Conservation (phyloP, 208 protist species). For the Polymyxa betae region DNA sequence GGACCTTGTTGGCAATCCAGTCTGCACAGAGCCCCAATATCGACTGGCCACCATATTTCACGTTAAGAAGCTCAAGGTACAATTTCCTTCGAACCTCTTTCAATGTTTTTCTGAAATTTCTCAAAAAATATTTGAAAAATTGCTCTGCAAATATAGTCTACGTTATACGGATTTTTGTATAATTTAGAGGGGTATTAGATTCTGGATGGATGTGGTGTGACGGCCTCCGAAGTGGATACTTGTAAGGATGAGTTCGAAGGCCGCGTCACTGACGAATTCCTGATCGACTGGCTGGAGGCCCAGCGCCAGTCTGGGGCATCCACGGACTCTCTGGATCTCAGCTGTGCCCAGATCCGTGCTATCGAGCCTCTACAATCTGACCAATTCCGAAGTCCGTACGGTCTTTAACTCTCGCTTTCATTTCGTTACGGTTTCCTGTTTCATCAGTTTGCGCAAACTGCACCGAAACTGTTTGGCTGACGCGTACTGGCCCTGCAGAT, state of each 20-base stretch:
- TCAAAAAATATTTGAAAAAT: too few species aligned
- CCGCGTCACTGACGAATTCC: constrained; percentile 46
- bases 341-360: neutral
- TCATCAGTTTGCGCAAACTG: too few species aligned
- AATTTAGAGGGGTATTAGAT: too few species aligned
- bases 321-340: neutral
- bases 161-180: too few species aligned
- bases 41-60: constrained; percentile 85
- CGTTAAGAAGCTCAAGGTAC: constrained; percentile 85
- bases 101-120: neutral
- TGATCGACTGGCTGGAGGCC: neutral
- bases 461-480: too few species aligned
- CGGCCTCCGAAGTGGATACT: neutral
- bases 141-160: too few species aligned
- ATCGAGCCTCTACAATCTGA: neutral
- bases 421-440: too few species aligned
- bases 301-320: too few species aligned
- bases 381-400: neutral
- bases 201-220: neutral
- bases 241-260: constrained; percentile 20
- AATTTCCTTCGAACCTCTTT: neutral
- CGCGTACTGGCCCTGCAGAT: neutral
- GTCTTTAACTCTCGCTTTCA: too few species aligned
- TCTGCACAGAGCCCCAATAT: constrained; percentile 68
- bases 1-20: constrained; percentile 83